phyloP scores from a whole-genome alignment of 2,329 filamentous ascomycete species.

The Coniochaeta ligniaria region DNA sequence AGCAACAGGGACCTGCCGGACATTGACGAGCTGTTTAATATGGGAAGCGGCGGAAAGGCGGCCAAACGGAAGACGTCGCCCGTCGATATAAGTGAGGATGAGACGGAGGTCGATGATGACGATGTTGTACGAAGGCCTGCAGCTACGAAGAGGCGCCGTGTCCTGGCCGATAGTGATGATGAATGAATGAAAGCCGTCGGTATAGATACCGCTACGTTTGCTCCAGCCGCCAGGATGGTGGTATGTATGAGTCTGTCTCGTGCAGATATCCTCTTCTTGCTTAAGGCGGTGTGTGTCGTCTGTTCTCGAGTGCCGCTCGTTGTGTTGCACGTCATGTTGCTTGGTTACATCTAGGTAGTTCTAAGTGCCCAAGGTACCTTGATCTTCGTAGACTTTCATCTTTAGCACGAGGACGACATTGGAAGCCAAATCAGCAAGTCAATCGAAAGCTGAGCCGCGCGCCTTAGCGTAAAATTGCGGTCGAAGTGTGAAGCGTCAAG shows the following conservation, averaged over 20 bases:
- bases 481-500: neutral
- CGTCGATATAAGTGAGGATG: neutral
- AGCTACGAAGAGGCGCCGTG: neutral
- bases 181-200: neutral
- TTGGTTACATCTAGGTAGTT: neutral
- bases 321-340: neutral
- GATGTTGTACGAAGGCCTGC: neutral
- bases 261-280: neutral
- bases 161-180: slow-evolving; percentile 1
- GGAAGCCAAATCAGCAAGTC: too few relatives aligned
- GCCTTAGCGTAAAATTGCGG: neutral
- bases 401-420: too few relatives aligned
- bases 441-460: neutral
- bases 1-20: neutral
- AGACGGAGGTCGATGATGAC: neutral
- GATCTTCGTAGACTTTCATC: too few relatives aligned
- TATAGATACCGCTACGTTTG: neutral
- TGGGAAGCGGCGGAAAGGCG: neutral
- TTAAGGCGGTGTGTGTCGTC: neutral
- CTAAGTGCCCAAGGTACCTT: neutral
- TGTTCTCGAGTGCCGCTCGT: neutral
- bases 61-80: neutral
- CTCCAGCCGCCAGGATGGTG: neutral
- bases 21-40: neutral
- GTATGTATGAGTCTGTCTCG: neutral